Percentiles rank a stretch among this genome's conserved stretches.
Conservation (phyloP, 2,329 filamentous ascomycete genomes). For the Fusarium subglutinans region DNA sequence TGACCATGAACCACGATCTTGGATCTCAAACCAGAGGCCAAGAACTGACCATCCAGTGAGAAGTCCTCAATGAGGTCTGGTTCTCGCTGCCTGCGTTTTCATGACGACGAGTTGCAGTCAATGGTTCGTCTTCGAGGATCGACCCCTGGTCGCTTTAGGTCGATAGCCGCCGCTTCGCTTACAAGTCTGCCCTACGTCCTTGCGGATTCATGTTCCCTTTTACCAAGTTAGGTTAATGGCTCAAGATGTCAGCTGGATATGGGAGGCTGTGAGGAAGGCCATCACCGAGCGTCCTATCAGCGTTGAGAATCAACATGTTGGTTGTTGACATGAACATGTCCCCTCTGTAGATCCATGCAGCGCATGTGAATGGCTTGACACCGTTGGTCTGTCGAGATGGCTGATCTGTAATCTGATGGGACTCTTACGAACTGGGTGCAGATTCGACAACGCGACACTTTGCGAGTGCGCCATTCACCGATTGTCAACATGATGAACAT, state of each 20-base stretch:
- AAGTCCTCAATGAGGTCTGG: slow-evolving; percentile 32
- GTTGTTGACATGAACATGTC: slow-evolving; percentile 35
- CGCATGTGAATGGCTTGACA: slow-evolving; percentile 25
- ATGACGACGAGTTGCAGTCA: slow-evolving; percentile 39
- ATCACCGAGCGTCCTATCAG: slow-evolving; percentile 38
- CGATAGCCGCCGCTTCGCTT: slow-evolving; percentile 18
- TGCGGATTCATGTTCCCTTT: slow-evolving; percentile 15
- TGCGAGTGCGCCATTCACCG: neutral
- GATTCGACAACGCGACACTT: neutral
- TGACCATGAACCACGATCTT: slow-evolving; percentile 29
- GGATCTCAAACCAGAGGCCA: slow-evolving; percentile 22
- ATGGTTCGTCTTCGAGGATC: slow-evolving; percentile 29
- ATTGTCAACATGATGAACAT: neutral
- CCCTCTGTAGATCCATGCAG: slow-evolving; percentile 35
- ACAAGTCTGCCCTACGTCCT: slow-evolving; percentile 24
- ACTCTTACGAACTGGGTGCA: slow-evolving; percentile 9
- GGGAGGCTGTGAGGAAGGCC: slow-evolving; percentile 38
- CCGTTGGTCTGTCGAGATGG: slow-evolving; percentile 7
- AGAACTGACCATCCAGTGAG: slow-evolving; percentile 14
- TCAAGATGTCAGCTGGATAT: slow-evolving; percentile 34
- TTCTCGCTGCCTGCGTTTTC: slow-evolving; percentile 21
- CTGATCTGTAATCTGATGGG: slow-evolving; percentile 6
- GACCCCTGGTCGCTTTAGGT: slow-evolving; percentile 30
- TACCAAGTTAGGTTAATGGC: slow-evolving; percentile 19
- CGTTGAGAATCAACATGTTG: slow-evolving; percentile 24